These are phyloP conservation scores for Ocimum tenuiflorum DNA, from an alignment of 257 asterid genomes.

Conservation along the genomic window DNA sequence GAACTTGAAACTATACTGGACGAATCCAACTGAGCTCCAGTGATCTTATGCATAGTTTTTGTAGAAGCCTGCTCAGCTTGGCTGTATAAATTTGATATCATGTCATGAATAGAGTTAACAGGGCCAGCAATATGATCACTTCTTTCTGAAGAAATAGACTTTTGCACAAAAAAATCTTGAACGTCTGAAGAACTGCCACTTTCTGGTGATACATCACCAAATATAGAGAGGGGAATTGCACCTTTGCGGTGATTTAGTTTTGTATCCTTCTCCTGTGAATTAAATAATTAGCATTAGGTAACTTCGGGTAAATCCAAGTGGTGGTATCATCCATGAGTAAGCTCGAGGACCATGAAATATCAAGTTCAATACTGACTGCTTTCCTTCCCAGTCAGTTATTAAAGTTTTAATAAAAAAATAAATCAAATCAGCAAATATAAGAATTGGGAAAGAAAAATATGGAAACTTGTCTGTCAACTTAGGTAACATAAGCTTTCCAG, in stretches of 20 bases:
- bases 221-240: conserved; percentile 58
- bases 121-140: conserved; percentile 28
- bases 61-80: conserved; percentile 45
- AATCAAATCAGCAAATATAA: conserved; percentile 5
- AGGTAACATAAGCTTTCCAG: conserved; percentile 5
- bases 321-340: too few relatives aligned
- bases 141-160: conserved; percentile 33
- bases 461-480: background rate
- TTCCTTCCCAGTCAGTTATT: too few relatives aligned
- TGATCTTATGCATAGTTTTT: conserved; percentile 21
- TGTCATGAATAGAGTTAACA: conserved; percentile 43
- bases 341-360: too few relatives aligned
- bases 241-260: conserved; percentile 31
- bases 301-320: too few relatives aligned
- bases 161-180: conserved; percentile 35
- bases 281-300: background rate
- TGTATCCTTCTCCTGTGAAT: conserved; percentile 42
- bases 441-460: conserved; percentile 4
- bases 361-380: too few relatives aligned
- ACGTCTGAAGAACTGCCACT: conserved; percentile 34
- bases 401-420: too few relatives aligned
- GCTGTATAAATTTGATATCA: conserved; percentile 56
- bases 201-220: conserved; percentile 58
- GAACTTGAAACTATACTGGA: conserved; percentile 27
- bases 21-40: conserved; percentile 23